Conservation (phyloP, 2,329 filamentous ascomycete genomes). For the Ramularia collo-cygni region DNA sequence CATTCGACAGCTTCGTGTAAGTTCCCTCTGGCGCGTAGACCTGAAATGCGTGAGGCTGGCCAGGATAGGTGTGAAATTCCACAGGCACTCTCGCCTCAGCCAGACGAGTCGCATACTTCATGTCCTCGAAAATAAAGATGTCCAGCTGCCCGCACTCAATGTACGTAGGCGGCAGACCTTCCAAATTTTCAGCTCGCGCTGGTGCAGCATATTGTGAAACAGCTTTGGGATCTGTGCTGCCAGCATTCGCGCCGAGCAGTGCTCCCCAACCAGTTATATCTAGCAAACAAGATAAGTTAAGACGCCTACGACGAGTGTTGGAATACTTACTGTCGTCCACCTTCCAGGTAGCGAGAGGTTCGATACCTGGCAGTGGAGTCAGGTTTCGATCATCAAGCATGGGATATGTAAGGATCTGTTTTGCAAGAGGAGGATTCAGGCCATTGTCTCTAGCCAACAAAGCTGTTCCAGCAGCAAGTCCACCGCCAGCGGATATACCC, state of each 20-base stretch:
- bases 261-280: conserved; percentile 37
- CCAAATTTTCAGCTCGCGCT: conserved; percentile 16
- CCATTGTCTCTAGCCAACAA: conserved; percentile 20
- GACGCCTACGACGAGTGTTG: no score
- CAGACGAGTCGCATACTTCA: conserved; percentile 35
- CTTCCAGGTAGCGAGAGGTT: conserved; percentile 32
- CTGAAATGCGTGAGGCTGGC: conserved; percentile 39
- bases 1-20: conserved; percentile 10
- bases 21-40: conserved; percentile 11
- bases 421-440: conserved; percentile 14
- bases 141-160: conserved; percentile 40
- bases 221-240: conserved; percentile 9
- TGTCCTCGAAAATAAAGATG: conserved; percentile 37
- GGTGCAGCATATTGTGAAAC: conserved; percentile 20
- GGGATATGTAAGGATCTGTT: conserved; percentile 39
- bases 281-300: no score
- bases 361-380: conserved; percentile 29
- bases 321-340: conserved; percentile 24
- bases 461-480: conserved; percentile 13
- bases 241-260: conserved; percentile 28
- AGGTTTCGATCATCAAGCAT: conserved; percentile 43
- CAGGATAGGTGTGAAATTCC: conserved; percentile 42
- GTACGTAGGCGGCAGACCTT: conserved; percentile 38
- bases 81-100: conserved; percentile 35
- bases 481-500: conserved; percentile 15